Percentiles rank a stretch among this genome's conserved stretches.
Evolutionary conservation across 345 rosid genomes (phyloP).

Genomic region (Fremontodendron californicum): DNA sequence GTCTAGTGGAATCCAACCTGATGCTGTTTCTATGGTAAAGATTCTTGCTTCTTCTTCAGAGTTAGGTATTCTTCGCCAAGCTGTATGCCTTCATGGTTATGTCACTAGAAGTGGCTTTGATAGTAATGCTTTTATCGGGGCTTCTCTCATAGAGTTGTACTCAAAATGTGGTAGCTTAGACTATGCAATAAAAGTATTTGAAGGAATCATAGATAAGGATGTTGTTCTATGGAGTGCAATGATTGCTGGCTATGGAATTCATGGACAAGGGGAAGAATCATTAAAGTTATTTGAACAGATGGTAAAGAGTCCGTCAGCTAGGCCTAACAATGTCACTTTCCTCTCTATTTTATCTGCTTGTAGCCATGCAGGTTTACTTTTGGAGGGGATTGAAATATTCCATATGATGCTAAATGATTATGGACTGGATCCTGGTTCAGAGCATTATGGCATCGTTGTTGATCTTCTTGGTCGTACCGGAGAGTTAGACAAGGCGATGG

Average conservation of each 20-base stretch:
- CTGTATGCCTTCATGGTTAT: slow-evolving; percentile 46
- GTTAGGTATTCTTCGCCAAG: slow-evolving; percentile 48
- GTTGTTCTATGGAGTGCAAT: slow-evolving; percentile 52
- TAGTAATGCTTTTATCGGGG: slow-evolving; percentile 34
- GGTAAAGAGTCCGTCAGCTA: slow-evolving; percentile 27
- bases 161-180: slow-evolving; percentile 53
- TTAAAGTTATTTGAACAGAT: slow-evolving; percentile 36
- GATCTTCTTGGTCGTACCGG: slow-evolving; percentile 64
- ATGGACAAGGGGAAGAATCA: slow-evolving; percentile 46
- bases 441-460: slow-evolving; percentile 55
- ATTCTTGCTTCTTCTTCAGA: slow-evolving; percentile 49
- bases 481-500: slow-evolving; percentile 38
- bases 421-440: slow-evolving; percentile 30
- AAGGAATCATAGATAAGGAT: slow-evolving; percentile 39
- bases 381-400: slow-evolving; percentile 42
- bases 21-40: slow-evolving; percentile 53
- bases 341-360: slow-evolving; percentile 53
- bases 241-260: slow-evolving; percentile 55
- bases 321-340: slow-evolving; percentile 54
- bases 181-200: slow-evolving; percentile 35
- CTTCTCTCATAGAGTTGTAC: slow-evolving; percentile 53
- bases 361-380: slow-evolving; percentile 54
- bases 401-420: slow-evolving; percentile 37
- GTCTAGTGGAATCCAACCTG: slow-evolving; percentile 40
- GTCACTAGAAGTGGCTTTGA: slow-evolving; percentile 43